Conservation (phyloP, 495 filamentous ascomycete species). For the Tuber aestivum region DNA sequence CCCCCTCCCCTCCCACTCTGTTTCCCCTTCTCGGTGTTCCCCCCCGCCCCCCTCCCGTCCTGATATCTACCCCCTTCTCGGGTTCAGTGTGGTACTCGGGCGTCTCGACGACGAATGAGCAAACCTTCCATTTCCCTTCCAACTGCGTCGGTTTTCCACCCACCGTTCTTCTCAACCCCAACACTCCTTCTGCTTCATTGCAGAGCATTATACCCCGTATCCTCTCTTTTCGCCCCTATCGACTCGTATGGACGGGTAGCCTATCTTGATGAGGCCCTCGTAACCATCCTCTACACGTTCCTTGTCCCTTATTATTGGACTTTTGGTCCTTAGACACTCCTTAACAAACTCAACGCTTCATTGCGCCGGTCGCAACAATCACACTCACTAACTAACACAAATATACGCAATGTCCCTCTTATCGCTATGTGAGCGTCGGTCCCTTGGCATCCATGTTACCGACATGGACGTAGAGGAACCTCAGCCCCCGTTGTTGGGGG, state of each 20-base stretch:
- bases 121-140: not conserved
- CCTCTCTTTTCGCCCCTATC: not conserved
- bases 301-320: slow-evolving; percentile 25
- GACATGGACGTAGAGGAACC: slow-evolving; percentile 28
- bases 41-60: not conserved
- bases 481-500: slow-evolving; percentile 15
- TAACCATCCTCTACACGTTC: slow-evolving; percentile 32
- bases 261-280: slow-evolving; percentile 26
- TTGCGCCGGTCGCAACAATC: slow-evolving; percentile 34
- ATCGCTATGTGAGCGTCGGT: slow-evolving; percentile 29
- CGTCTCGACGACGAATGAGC: not conserved
- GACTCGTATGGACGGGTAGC: not conserved
- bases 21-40: not conserved
- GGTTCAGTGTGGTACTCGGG: not conserved
- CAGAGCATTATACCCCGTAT: not conserved
- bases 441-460: slow-evolving; percentile 37
- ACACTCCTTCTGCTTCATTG: slow-evolving; percentile 3
- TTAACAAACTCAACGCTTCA: slow-evolving; percentile 20
- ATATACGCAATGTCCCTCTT: slow-evolving; percentile 30
- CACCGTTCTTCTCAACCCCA: not conserved
- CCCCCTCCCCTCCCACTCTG: not conserved
- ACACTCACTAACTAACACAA: slow-evolving; percentile 25
- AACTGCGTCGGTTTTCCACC: not conserved
- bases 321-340: slow-evolving; percentile 31
- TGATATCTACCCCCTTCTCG: not conserved